Base-by-base conservation (phyloP, 768 basidiomycete species). In the Calocybe cyanea region DNA sequence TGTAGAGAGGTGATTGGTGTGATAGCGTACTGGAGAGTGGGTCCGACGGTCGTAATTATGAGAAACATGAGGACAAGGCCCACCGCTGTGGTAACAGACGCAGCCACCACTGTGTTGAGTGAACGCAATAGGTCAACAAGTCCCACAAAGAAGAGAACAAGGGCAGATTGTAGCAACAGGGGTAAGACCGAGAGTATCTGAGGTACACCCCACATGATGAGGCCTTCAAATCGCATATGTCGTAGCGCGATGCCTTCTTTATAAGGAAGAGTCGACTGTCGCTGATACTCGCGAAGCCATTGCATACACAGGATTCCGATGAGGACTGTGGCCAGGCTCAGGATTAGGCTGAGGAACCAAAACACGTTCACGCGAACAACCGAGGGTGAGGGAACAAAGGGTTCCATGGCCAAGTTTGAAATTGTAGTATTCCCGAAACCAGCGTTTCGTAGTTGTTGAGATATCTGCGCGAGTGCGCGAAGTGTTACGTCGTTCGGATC, bases 71-170 rank as follows among this genome's bases (percentile, higher is more conserved):
- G 23, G 8, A 36, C 52, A 44, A 19, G 25, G 6, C 51, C 38
- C n/a, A 46, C 39, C 11, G 51, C 45, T 13, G 46, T 41, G 7
- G 41, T 37, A 7, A 46, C 20, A 18, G 38, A 25, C 10, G 54
- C 51, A 11, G 55, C 52, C 17, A 46, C 31, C n/a, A 28, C 25
- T 28, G 25, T 25, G 20, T 58, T 36, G 23, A 58, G 47, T 5
- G 30, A 32, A 49, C 46, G 55, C 9, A 61, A 47, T 3, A 58
- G 51, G 15, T 57, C 50, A 5, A 61, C 19, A 15, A 59, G 41
- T 2, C 58, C 58, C 13, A 41, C 43, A 40, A 61, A 57, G 41
- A 61, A 61, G n/a, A 61, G 46, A 18, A 57, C 43, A 13, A 61
- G 31, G 20, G 56, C 52, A 17, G 49, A 23, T 38, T 61, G 56